Conservation (phyloP, 176 grass and related monocot species). For the Phyllostachys edulis region DNA sequence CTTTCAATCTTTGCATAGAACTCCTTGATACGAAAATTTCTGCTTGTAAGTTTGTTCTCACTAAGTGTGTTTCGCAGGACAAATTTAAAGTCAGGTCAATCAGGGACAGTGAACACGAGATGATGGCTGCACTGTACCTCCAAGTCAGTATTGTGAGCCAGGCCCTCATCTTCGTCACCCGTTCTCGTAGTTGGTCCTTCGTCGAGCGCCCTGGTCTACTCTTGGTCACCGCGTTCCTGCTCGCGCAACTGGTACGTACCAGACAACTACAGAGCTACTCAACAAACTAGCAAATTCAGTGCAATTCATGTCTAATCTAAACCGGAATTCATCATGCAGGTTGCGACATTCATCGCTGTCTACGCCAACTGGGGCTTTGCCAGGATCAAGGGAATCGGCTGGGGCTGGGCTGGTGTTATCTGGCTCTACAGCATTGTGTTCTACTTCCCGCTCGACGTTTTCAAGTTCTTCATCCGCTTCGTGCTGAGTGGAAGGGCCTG, state of each 20-base stretch:
- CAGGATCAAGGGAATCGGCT: slow-evolving; percentile 81
- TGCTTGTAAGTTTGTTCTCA: slow-evolving; percentile 11
- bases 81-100: slow-evolving; percentile 78
- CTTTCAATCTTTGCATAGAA: not conserved
- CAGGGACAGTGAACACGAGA: slow-evolving; percentile 56
- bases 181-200: slow-evolving; percentile 87
- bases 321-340: slow-evolving; percentile 38
- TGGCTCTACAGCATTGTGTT: slow-evolving; percentile 95
- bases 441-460: slow-evolving; percentile 74
- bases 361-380: slow-evolving; percentile 97
- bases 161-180: slow-evolving; percentile 92
- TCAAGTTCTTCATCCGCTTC: slow-evolving; percentile 96
- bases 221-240: slow-evolving; percentile 67
- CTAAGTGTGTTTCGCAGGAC: slow-evolving; percentile 45
- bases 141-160: slow-evolving; percentile 99
- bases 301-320: not conserved
- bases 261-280: not conserved
- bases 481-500: slow-evolving; percentile 89
- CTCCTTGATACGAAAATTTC: not conserved
- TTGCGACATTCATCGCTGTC: slow-evolving; percentile 77
- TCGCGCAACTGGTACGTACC: slow-evolving; percentile 81
- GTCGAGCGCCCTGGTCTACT: slow-evolving; percentile 82
- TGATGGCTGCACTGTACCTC: slow-evolving; percentile 93
- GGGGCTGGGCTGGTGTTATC: slow-evolving; percentile 96
- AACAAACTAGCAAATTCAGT: not conserved